Percentiles rank a stretch among this genome's conserved stretches.
Conservation (phyloP, 2,329 filamentous ascomycete species). For the Trichoderma gracile region DNA sequence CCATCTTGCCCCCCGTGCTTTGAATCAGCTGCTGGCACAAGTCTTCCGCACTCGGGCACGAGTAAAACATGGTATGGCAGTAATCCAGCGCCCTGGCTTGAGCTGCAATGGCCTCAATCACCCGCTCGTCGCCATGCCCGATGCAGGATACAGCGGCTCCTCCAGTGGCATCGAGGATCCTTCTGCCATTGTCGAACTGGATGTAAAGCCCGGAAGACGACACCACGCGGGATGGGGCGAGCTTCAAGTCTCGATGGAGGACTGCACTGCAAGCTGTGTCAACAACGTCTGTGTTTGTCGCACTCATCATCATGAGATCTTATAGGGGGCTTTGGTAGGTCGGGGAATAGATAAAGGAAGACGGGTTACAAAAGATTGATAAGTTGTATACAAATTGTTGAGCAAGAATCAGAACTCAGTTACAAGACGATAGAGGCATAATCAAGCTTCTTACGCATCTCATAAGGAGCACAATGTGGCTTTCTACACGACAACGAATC, state of each 20-base stretch:
- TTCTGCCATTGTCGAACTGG: neutral
- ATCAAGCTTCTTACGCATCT: too few relatives aligned
- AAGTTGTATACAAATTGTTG: too few relatives aligned
- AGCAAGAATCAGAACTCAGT: too few relatives aligned
- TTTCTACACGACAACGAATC: too few relatives aligned
- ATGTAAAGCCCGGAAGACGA: neutral
- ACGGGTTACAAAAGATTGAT: too few relatives aligned
- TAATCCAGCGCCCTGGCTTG: neutral
- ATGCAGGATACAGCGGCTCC: neutral
- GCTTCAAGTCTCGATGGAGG: conserved; percentile 3
- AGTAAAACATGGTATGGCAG: neutral
- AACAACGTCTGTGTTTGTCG: neutral
- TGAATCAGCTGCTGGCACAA: neutral
- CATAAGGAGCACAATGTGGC: too few relatives aligned
- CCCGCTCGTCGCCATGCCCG: neutral
- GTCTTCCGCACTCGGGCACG: neutral
- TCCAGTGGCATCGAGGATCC: neutral
- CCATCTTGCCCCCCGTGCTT: neutral
- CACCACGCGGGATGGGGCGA: neutral
- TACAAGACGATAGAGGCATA: too few relatives aligned
- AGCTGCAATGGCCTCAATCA: neutral
- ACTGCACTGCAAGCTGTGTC: neutral
- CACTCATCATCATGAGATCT: neutral
- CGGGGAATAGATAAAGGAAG: too few relatives aligned
- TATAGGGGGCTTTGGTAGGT: too few relatives aligned